Base-by-base conservation (phyloP, 345 rosid genomes). In the Salix caprea region DNA sequence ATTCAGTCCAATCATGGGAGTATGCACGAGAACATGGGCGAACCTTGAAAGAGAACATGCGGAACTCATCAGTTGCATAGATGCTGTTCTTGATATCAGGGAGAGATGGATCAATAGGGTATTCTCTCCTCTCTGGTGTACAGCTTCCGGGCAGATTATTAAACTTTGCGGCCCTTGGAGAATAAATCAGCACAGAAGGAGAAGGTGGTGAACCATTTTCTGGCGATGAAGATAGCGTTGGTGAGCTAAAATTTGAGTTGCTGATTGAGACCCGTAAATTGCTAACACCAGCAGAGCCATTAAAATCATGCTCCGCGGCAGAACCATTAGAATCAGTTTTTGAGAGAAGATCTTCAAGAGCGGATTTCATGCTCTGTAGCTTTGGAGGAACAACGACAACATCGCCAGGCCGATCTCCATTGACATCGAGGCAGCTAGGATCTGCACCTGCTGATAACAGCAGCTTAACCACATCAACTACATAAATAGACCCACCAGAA, bases 1-100 rank as follows among this genome's bases (percentile, higher is more conserved):
- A 91, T 74, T 91, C 96, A 0, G 96, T 91, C 96, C 96, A 91
- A 71, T 91, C 96, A 83, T 90, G 96, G 12, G 96, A 90, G 67
- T 91, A 91, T 3, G 96, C 92, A 21, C 93, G 85, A 24, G 90
- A 87, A 78, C 90, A 87, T 19, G 90, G 88, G 23, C 88, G 86
- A 40, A 87, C 80, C 87, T 87, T 84, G 50, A 84, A 84, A 4
- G 96, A 91, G 81, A 86, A 91, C 93, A 90, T 91, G 50, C 96
- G 90, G 58, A 91, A 91, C 82, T 91, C 96, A 73, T 91, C 93
- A 0, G 93, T 86, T 0, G 90, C 79, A 70, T 89, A 91, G 15
- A 91, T 84, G 79, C 91, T 90, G 73, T 87, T 88, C 78, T 89
- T 91, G 67, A 91, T 91, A 70, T 91, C 95, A 0, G 93, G 95